Base-by-base conservation (phyloP, 2,329 filamentous ascomycete species). In the Coniochaeta ligniaria region DNA sequence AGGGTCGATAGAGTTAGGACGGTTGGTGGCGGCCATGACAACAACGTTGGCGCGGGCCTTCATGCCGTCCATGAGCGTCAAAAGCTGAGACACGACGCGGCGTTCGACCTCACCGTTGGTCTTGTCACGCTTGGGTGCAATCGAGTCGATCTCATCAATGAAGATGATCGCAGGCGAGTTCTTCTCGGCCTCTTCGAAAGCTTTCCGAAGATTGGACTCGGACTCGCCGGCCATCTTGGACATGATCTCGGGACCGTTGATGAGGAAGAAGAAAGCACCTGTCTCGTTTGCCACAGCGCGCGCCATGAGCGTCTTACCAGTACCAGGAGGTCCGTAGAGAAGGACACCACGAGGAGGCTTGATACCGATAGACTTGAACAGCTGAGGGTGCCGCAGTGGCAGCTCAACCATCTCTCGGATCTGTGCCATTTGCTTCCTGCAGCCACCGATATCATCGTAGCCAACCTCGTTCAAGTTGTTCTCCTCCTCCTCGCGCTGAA, bases 221-320 rank as follows among this genome's bases (percentile, higher is more conserved):
- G 95, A 98, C 78, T 99, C 95, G 85, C 95, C 95, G 62, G 95
- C 95, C 95, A 98, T 98, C 86, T 98, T 98, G 62, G 94, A 97
- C 95, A 99, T 98, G 81, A 99, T 98, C 76, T 98, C 95, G 59
- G 95, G 95, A 66, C 95, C 94, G 78, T 98, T 98, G 85, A 99
- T 98, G 65, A 98, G 80, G 87, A 99, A 98, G 82, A 99, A 99
- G 83, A 98, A 98, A 57, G 94, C 94, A 70, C 95, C 95, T 36
- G 95, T 98, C 83, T 98, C 95, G 79, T 98, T 98, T 78, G 95
- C 95, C 60, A 99, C 95, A 65, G 95, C 95, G 77, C 95, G 91
- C 72, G 95, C 95, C 95, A 98, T 98, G 68, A 99, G 81, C 41
- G 95, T 99, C 85, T 99, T 99, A 89, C 95, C 95, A 65, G 95